Conservation (phyloP, 2,329 filamentous ascomycete species). For the Cladosporium sp. region DNA sequence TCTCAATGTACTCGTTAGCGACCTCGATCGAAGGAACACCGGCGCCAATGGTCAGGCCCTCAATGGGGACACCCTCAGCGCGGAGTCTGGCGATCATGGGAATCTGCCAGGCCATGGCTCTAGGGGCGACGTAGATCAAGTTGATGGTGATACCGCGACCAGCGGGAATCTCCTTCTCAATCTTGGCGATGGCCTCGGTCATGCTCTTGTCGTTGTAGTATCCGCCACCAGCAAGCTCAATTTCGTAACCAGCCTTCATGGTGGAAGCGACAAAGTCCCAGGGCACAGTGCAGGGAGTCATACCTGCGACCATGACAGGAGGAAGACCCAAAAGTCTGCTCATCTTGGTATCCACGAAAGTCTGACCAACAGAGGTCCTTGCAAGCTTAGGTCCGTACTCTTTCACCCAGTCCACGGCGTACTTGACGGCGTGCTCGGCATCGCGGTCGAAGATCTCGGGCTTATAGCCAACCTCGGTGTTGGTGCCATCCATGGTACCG, state of each 20-base stretch:
- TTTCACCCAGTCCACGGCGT: slow-evolving; percentile 95
- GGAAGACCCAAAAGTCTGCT: slow-evolving; percentile 78
- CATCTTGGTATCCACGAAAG: slow-evolving; percentile 96
- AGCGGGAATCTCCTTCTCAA: slow-evolving; percentile 76
- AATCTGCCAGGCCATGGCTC: slow-evolving; percentile 89
- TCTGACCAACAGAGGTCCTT: slow-evolving; percentile 82
- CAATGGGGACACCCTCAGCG: slow-evolving; percentile 81
- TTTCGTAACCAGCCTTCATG: slow-evolving; percentile 93
- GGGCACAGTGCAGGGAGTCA: slow-evolving; percentile 84
- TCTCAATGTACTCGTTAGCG: slow-evolving; percentile 89
- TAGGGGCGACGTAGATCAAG: slow-evolving; percentile 84
- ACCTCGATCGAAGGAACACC: slow-evolving; percentile 92
- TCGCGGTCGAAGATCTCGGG: slow-evolving; percentile 96
- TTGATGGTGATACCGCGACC: slow-evolving; percentile 87
- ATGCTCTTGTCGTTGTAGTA: slow-evolving; percentile 81
- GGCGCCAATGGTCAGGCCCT: slow-evolving; percentile 86
- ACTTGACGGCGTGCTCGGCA: slow-evolving; percentile 89
- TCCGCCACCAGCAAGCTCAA: slow-evolving; percentile 83
- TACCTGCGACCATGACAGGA: slow-evolving; percentile 85
- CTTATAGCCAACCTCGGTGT: slow-evolving; percentile 93
- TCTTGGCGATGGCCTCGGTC: slow-evolving; percentile 77
- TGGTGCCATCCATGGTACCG: slow-evolving; percentile 85
- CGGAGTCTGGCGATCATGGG: slow-evolving; percentile 74
- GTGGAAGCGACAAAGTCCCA: slow-evolving; percentile 90
- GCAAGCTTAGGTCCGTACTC: slow-evolving; percentile 90